Base-by-base conservation (phyloP, 495 filamentous ascomycete genomes). In the Oleoguttula mirabilis region DNA sequence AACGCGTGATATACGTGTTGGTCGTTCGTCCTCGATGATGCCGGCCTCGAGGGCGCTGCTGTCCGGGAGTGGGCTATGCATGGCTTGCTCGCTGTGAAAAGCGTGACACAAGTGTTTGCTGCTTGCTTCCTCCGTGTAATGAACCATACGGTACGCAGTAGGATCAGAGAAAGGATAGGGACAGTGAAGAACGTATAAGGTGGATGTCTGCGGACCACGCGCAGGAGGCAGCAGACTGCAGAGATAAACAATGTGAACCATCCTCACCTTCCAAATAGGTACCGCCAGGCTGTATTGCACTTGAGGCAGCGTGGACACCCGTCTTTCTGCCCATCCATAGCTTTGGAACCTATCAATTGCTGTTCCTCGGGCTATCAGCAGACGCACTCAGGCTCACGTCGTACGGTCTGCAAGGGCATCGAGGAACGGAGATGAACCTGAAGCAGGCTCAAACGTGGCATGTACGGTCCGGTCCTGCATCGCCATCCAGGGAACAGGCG, bases 11-110 rank as follows among this genome's bases (percentile, higher is more conserved):
- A 53, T 39, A 20, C 50, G 44, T 23, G 50, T 37, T 15, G 50
- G 45, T 25, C 24, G 24, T n/a, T 30, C 15, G 36, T 53, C 45
- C n/a, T 48, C 45, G 45, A 53, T 15, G 15, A 53, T 43, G 27
- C 50, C 50, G 31, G 50, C 44, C 28, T 53, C 50, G 3, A 53
- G 45, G 4, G 39, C 45, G 36, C 50, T 48, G 34, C 45, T 34
- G 32, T 53, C 50, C 1, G 50, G 45, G 15, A 53, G 41, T 1
- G 50, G 44, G 20, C 38, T 43, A 16, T 40, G 50, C 50, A 53
- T 53, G n/a, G n/a, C n/a, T n/a, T n/a, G n/a, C n/a, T n/a, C n/a
- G n/a, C n/a, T n/a, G n/a, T n/a, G n/a, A n/a, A n/a, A n/a, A n/a
- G n/a, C n/a, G n/a, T n/a, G n/a, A n/a, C n/a, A n/a, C 11, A 5